Percentiles rank a stretch among this genome's conserved stretches.
Evolutionary conservation across 2,329 filamentous ascomycete genomes (phyloP).

Genomic region (Cladorrhinum sp.): DNA sequence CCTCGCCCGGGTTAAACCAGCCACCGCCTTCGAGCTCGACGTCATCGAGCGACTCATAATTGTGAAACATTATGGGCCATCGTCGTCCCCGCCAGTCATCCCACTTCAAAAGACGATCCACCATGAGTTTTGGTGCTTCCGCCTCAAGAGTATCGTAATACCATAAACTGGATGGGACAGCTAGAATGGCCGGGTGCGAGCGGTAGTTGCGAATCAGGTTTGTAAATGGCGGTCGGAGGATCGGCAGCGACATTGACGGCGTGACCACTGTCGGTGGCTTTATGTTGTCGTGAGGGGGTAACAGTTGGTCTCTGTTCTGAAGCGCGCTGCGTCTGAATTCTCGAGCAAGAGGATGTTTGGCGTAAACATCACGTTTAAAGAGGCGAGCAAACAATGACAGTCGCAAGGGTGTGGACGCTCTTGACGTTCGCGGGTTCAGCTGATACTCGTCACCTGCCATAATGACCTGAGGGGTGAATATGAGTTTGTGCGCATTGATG

Average conservation of each 20-base stretch:
- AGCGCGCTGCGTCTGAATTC: conserved; percentile 8
- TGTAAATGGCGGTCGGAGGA: conserved; percentile 26
- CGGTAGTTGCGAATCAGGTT: conserved; percentile 28
- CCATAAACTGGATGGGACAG: conserved; percentile 25
- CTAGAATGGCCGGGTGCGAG: conserved; percentile 28
- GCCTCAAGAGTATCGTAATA: conserved; percentile 26
- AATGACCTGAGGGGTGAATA: conserved; percentile 23
- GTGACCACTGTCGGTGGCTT: conserved; percentile 8
- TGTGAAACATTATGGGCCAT: conserved; percentile 26
- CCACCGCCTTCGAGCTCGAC: conserved; percentile 24
- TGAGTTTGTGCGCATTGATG: background rate
- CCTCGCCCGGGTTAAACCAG: conserved; percentile 26
- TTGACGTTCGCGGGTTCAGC: conserved; percentile 24
- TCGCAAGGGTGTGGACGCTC: conserved; percentile 17
- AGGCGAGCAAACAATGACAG: conserved; percentile 26
- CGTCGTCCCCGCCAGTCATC: conserved; percentile 17
- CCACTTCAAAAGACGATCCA: conserved; percentile 18
- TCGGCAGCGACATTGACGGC: conserved; percentile 17
- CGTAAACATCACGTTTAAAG: conserved; percentile 25
- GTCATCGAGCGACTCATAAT: conserved; percentile 23
- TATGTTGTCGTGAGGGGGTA: background rate
- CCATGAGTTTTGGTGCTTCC: conserved; percentile 6
- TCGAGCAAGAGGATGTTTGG: conserved; percentile 26
- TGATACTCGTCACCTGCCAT: conserved; percentile 30
- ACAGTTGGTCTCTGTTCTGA: background rate